A percentile compares a stretch with the other conserved stretches of the same genome.
Evolutionary conservation across 768 basidiomycete species (phyloP).

Genomic region (Podaxis sp.): DNA sequence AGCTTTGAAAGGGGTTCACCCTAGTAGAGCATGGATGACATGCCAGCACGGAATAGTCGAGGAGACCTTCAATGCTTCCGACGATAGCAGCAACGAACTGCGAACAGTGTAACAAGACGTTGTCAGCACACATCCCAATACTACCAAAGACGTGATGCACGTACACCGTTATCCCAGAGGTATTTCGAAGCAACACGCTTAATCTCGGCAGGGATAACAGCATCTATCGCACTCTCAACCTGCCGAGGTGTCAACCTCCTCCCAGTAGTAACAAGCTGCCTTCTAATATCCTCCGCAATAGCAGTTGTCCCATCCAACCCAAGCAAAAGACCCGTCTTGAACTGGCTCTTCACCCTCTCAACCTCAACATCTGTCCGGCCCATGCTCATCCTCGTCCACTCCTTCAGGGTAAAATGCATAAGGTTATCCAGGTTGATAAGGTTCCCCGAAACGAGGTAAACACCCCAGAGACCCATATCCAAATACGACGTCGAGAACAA

Average conservation of each 20-base stretch:
- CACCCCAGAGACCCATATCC: slow-evolving; percentile 98
- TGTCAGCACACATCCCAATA: slow-evolving; percentile 13
- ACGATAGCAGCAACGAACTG: slow-evolving; percentile 73
- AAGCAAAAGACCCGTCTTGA: slow-evolving; percentile 91
- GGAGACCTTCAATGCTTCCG: slow-evolving; percentile 86
- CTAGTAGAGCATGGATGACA: slow-evolving; percentile 79
- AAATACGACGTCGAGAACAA: slow-evolving; percentile 99
- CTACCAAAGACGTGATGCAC: slow-evolving; percentile 26
- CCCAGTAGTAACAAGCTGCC: slow-evolving; percentile 94
- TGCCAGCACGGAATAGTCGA: slow-evolving; percentile 89
- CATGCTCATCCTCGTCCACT: slow-evolving; percentile 95
- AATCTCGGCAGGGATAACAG: slow-evolving; percentile 86
- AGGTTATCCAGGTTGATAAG: slow-evolving; percentile 91
- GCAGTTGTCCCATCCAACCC: slow-evolving; percentile 95
- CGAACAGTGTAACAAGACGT: slow-evolving; percentile 35
- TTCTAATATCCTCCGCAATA: slow-evolving; percentile 97
- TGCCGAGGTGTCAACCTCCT: slow-evolving; percentile 88
- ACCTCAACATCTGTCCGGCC: slow-evolving; percentile 84
- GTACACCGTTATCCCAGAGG: slow-evolving; percentile 93
- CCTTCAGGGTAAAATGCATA: slow-evolving; percentile 88
- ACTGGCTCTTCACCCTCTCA: slow-evolving; percentile 97
- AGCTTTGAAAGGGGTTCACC: slow-evolving; percentile 15
- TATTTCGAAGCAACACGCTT: slow-evolving; percentile 95
- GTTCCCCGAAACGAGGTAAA: slow-evolving; percentile 97
- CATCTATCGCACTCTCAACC: slow-evolving; percentile 90